Conservation (phyloP, 164 flowering plant genomes). For the Piper longum region DNA sequence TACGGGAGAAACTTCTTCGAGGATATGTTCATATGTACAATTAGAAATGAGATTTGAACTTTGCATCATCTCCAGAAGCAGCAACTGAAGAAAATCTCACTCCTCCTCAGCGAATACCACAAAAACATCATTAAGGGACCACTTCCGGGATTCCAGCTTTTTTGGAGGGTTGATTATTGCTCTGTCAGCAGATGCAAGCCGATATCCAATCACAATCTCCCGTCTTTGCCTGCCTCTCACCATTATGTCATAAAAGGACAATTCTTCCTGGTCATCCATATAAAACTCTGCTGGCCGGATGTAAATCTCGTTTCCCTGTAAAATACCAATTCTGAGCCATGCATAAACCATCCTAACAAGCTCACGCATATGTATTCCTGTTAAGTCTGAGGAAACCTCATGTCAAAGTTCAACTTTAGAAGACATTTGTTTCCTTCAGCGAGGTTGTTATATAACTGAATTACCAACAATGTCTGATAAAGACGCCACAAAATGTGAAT, state of each 20-base stretch:
- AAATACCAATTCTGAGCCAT: not conserved
- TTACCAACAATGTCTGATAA: too few relatives aligned
- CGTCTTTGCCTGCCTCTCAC: constrained; percentile 57
- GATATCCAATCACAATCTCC: constrained; percentile 80
- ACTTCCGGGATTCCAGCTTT: constrained; percentile 45
- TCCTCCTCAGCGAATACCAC: constrained; percentile 55
- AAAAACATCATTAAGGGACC: constrained; percentile 80
- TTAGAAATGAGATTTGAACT: too few relatives aligned
- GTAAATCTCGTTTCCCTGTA: constrained; percentile 85
- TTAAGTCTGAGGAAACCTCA: too few relatives aligned
- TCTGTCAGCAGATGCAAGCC: constrained; percentile 45
- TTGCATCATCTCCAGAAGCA: too few relatives aligned
- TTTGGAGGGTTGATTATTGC: constrained; percentile 57
- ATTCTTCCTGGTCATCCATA: constrained; percentile 73
- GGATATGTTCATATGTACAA: too few relatives aligned
- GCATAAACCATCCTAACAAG: not conserved
- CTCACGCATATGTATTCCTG: not conserved
- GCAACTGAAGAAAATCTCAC: constrained; percentile 3
- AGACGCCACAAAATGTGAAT: too few relatives aligned
- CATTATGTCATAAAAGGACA: constrained; percentile 67
- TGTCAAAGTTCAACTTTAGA: too few relatives aligned
- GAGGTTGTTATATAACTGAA: too few relatives aligned
- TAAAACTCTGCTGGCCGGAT: constrained; percentile 81
- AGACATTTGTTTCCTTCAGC: too few relatives aligned
- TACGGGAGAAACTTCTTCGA: too few relatives aligned